Conservation (phyloP, 1,284 basidiomycete species). For the Moesziomyces sp. region DNA sequence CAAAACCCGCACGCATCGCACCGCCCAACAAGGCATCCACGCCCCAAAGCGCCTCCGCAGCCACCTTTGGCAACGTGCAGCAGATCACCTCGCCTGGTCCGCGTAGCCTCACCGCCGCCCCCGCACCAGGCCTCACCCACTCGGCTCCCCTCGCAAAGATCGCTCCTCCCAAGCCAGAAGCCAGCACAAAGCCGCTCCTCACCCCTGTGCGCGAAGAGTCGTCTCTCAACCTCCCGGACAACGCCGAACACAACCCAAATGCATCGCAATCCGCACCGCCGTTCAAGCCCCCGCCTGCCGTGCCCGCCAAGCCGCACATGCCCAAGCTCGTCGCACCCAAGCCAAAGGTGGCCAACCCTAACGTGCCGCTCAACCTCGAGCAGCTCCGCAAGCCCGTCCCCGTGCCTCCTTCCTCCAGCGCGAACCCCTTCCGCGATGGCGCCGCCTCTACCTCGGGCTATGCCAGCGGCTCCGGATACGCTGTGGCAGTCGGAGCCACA, state of each 20-base stretch:
- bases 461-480: constrained; percentile 34
- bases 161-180: constrained; percentile 37
- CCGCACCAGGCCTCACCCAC: constrained; percentile 14
- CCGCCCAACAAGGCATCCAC: constrained; percentile 25
- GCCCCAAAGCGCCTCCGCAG: constrained; percentile 39
- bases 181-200: constrained; percentile 40
- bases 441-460: constrained; percentile 23
- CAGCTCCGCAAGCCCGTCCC: constrained; percentile 32
- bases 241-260: constrained; percentile 2
- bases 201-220: constrained; percentile 47
- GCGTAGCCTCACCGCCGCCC: constrained; percentile 31
- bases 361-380: constrained; percentile 40
- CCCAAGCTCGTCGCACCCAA: constrained; percentile 47
- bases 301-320: constrained; percentile 52
- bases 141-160: constrained; percentile 13
- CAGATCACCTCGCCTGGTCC: constrained; percentile 32
- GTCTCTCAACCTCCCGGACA: constrained; percentile 5
- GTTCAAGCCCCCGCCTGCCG: constrained; percentile 36
- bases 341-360: constrained; percentile 42
- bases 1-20: constrained; percentile 44
- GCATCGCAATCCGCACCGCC: constrained; percentile 7
- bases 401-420: constrained; percentile 32
- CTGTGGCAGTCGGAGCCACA: constrained; percentile 34
- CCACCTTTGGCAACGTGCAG: constrained; percentile 30
- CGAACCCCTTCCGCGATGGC: constrained; percentile 48